These are phyloP conservation scores for Solanum corneliomulleri DNA, from an alignment of 257 asterid species.

Conservation along the genomic window DNA sequence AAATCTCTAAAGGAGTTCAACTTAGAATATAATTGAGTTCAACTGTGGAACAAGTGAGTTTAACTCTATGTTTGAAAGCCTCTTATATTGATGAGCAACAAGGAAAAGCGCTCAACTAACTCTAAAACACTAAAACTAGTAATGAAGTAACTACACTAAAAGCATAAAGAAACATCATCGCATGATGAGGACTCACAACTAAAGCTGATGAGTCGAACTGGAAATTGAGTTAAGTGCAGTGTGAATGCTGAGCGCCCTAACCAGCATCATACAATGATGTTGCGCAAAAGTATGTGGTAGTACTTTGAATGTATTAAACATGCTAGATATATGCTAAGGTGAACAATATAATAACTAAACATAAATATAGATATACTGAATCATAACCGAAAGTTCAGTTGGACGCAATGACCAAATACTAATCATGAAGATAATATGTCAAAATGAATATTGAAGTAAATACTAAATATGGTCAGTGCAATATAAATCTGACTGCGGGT, in stretches of 20 bases:
- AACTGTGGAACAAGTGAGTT: background rate
- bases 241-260: background rate
- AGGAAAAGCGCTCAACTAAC: fast-evolving
- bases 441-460: too few species aligned
- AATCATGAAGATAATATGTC: too few species aligned
- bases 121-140: background rate
- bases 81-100: background rate
- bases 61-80: background rate
- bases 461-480: background rate
- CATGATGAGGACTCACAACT: background rate
- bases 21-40: background rate
- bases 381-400: background rate
- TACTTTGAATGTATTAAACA: background rate
- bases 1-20: background rate
- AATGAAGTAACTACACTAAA: too few species aligned
- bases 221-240: background rate
- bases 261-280: background rate
- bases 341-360: background rate
- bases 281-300: background rate
- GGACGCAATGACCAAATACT: too few species aligned
- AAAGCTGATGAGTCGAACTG: background rate
- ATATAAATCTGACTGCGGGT: background rate
- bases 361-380: too few species aligned
- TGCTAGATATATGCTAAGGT: background rate
- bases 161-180: background rate